Percentiles rank a stretch among this genome's conserved stretches.
Evolutionary conservation across 2,329 filamentous ascomycete genomes (phyloP).

Genomic region (Ophiocordyceps robertsii): DNA sequence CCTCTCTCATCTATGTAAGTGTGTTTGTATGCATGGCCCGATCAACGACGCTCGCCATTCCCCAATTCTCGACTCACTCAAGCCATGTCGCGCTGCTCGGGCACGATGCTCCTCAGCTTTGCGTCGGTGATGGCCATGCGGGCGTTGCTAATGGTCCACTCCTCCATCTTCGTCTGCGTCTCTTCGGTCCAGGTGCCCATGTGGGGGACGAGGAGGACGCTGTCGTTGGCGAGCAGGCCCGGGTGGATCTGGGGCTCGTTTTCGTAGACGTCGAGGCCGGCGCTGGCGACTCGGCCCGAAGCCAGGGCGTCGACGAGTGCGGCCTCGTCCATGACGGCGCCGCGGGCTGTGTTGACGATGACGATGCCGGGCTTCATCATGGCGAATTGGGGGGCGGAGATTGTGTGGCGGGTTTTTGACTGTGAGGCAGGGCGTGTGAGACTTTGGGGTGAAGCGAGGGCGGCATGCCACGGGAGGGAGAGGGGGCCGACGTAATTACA

Average conservation of each 20-base stretch:
- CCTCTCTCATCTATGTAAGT: too few species aligned
- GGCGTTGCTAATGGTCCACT: slow-evolving; percentile 62
- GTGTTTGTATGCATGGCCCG: background rate
- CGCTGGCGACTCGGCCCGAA: slow-evolving; percentile 54
- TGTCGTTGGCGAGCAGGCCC: slow-evolving; percentile 54
- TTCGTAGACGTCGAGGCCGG: slow-evolving; percentile 72
- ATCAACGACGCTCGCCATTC: background rate
- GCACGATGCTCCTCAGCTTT: slow-evolving; percentile 54
- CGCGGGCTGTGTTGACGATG: slow-evolving; percentile 72
- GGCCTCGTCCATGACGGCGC: slow-evolving; percentile 69
- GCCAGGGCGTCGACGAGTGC: slow-evolving; percentile 64
- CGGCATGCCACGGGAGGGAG: too few species aligned
- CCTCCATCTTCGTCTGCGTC: slow-evolving; percentile 55
- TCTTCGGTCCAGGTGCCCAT: slow-evolving; percentile 75
- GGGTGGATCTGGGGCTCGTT: slow-evolving; percentile 66
- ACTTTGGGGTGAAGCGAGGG: too few species aligned
- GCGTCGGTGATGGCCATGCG: slow-evolving; percentile 47
- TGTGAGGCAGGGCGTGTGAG: slow-evolving; percentile 10
- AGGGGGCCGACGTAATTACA: too few species aligned
- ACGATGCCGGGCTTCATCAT: slow-evolving; percentile 69
- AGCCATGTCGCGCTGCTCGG: slow-evolving; percentile 43
- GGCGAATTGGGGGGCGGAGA: slow-evolving; percentile 55
- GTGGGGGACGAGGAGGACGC: slow-evolving; percentile 66
- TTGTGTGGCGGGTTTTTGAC: slow-evolving; percentile 59
- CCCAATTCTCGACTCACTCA: slow-evolving; percentile 1